Evolutionary conservation across 345 rosid genomes (phyloP).

Genomic region (Brassica juncea): DNA sequence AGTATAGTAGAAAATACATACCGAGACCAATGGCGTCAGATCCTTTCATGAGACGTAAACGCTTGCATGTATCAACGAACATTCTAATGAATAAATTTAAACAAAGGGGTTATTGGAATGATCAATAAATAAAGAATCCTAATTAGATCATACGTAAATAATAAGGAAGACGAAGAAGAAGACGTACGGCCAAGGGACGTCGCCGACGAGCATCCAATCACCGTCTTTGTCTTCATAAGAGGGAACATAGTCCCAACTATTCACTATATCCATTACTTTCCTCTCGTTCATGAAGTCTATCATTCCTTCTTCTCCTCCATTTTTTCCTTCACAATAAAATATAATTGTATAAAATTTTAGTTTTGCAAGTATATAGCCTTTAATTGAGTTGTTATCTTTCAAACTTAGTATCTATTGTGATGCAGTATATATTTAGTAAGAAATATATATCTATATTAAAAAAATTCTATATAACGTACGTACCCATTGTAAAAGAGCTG

Average conservation of each 20-base stretch:
- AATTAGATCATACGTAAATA: background rate
- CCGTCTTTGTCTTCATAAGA: conserved; percentile 95
- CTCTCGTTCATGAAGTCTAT: conserved; percentile 75
- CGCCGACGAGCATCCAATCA: conserved; percentile 97
- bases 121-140: background rate
- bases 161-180: background rate
- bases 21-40: conserved; percentile 80
- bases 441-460: background rate
- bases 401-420: background rate
- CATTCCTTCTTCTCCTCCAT: conserved; percentile 83
- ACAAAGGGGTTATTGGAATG: background rate
- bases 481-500: conserved; percentile 80
- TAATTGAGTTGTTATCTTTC: background rate
- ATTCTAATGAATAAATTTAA: conserved; percentile 46
- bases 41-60: conserved; percentile 88
- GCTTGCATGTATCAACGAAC: conserved; percentile 90
- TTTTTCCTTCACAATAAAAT: conserved; percentile 43
- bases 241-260: conserved; percentile 75
- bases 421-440: background rate
- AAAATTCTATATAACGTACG: background rate
- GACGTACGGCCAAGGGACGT: conserved; percentile 93
- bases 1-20: conserved; percentile 30
- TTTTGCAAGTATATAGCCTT: background rate
- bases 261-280: conserved; percentile 68
- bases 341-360: background rate